A percentile compares a stretch with the other conserved stretches of the same genome.
Conservation (phyloP, 2,329 filamentous ascomycete species). For the Talaromyces sp. region DNA sequence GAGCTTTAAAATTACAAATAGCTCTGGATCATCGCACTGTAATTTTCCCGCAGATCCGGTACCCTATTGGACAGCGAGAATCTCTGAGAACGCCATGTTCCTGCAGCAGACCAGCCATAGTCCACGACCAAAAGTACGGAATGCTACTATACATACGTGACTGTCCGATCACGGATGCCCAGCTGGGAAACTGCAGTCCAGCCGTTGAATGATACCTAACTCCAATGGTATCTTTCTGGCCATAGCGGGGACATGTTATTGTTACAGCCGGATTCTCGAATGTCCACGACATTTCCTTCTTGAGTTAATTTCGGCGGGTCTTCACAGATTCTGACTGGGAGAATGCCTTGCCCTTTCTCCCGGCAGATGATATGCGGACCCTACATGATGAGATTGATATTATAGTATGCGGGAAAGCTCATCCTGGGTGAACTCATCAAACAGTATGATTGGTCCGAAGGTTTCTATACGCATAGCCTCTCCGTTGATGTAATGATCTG, state of each 20-base stretch:
- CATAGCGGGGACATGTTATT: background rate
- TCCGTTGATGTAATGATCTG: conserved; percentile 6
- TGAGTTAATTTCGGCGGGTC: conserved; percentile 11
- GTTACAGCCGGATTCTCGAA: conserved; percentile 17
- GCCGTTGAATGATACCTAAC: conserved; percentile 9
- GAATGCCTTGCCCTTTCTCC: conserved; percentile 4
- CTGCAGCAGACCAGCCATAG: conserved; percentile 11
- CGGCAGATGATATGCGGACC: conserved; percentile 16
- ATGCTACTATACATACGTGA: conserved; percentile 2
- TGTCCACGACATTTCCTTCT: conserved; percentile 16
- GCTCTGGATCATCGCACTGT: background rate
- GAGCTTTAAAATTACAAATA: conserved; percentile 5
- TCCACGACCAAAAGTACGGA: background rate
- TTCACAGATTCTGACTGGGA: conserved; percentile 1
- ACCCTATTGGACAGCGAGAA: conserved; percentile 1
- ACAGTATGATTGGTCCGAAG: conserved; percentile 3
- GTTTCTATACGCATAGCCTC: background rate
- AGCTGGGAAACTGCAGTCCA: conserved; percentile 4
- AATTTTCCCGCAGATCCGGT: conserved; percentile 2
- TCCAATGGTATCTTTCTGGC: background rate
- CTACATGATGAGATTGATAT: conserved; percentile 9
- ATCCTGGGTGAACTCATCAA: background rate
- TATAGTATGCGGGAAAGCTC: background rate
- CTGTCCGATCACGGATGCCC: background rate
- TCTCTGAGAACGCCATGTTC: conserved; percentile 10